Evolutionary conservation across 331 rosid genomes (phyloP), one percentile per base, ranked within the genome.

Genomic region (Quercus phellos): DNA sequence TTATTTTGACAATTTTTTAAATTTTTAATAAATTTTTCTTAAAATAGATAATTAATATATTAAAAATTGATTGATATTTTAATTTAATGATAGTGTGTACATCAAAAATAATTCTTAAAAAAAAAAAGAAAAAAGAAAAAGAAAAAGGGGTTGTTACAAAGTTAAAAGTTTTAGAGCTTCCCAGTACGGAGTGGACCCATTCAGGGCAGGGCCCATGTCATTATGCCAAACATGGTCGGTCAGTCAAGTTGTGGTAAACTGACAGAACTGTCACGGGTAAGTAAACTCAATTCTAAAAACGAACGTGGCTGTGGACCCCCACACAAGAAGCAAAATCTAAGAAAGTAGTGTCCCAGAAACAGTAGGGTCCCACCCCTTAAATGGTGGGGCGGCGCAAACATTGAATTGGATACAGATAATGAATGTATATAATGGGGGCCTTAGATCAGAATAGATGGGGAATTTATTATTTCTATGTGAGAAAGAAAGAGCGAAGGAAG

Each of bases 341-440:
- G 60, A 34, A 46, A 72, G 81, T 78, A 76, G 29, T 55, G 32
- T 26, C 22, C 50, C 70, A 16, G 53, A 13, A 12, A 12, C 16
- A 35, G 17, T 53, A 11, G 84, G 82, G 82, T 38, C 84, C 84
- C 84, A 73, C 74, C 51, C 38, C 55, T 43, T 1, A 13, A 64
- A 26, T 6, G 50, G 81, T 72, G 78, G 78, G 85, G 81, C 75
- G 67, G 71, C 78, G 75, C 78, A 3, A 53, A 27, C 74, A 72
- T 70, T 70, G 18, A 75, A 74, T 74, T 38, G 46, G 53, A 46
- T 46, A 46, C 46, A 38, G 46, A 13, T 46, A 46, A 46, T 46
- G 53, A 46, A 46, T 46, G 1, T 38, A 8, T 38, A 8, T 34
- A 6, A 35, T 35, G 42, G 42, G 42, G 42, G 9, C 9, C 42